Evolutionary conservation across 345 rosid genomes (phyloP), one percentile per base, ranked within the genome.

Genomic region (Populus simonii): DNA sequence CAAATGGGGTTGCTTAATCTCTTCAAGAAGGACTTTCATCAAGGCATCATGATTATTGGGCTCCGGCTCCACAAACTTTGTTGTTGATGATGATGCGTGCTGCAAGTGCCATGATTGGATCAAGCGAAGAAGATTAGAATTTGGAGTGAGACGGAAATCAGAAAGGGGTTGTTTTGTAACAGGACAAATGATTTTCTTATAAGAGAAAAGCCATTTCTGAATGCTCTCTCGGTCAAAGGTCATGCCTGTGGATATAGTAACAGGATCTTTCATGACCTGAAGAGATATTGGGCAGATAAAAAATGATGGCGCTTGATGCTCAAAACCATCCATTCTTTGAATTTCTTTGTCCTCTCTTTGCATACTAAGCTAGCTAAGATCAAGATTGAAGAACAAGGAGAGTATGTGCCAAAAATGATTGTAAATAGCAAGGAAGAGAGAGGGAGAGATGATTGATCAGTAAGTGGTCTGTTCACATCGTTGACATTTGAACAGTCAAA

Each of bases 211-310:
- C 92, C 92, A 89, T 75, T 78, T 87, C 69, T 85, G 82, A 43
- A 89, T 87, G 81, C 85, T 87, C 36, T 81, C 82, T 16, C 88
- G 84, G 67, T 89, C 92, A 66, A 81, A 89, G 31, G 88, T 85
- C 73, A 89, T 76, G 41, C 91, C 89, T 3, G 92, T 89, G 20
- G 74, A 72, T 84, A 87, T 85, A 7, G 87, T 89, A 18, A 89
- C 92, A 0, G 92, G 92, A 8, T 89, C 90, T 43, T 57, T 79
- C 90, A 89, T 89, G 20, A 73, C 68, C 23, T 79, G 76, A 27
- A 79, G 81, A 66, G 81, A 79, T 2, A 79, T 79, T 2, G 81
- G 81, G 69, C 81, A 79, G 77, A 79, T 67, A 33, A 79, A 79
- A 23, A 66, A 79, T 7, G 81, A 41, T 67, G 77, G 73, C 25